Base-by-base conservation (phyloP, 108 stramenopile genomes). In the Cyclostephanos tholiformis region DNA sequence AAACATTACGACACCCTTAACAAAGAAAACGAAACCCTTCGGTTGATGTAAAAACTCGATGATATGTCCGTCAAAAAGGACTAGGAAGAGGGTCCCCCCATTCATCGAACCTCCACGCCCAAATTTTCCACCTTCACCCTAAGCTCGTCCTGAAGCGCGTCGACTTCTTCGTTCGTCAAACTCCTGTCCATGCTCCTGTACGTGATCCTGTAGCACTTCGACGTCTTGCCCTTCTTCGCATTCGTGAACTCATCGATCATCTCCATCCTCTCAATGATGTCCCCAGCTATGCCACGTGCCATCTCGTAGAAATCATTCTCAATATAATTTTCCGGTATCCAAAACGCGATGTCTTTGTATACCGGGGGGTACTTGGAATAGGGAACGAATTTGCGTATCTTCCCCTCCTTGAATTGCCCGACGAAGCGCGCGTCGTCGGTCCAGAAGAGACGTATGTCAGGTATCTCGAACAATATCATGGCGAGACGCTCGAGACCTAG, bases 401-500 rank as follows among this genome's bases (percentile, higher is more conserved):
- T 19, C 14, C 87, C 89, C 74, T 79, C 74, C 36, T 67, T 71
- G 76, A 98, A 98, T 74, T 98, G 98, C 52, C 85, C 66, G 39
- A 83, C 74, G 82, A 98, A 98, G 44, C 98, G 84, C 16, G 65
- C 52, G 76, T 98, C 98, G 13, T 93, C 80, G 22, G 94, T 88
- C 91, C 88, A 92, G 78, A 98, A 98, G 48, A 96, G 76, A 16
- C 98, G 95, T 65, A 98, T 95, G 77, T 98, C 98, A 13, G 91
- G 94, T 79, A 98, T 96, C 20, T 84, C 80, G 75, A 97, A 96
- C 69, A 97, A 80, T n/a, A 97, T 93, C 98, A 98, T 97, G 49
- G 96, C 96, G 69, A 97, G 84, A 23, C 97, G 86, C 13, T 72
- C 71, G 30, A 97, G 78, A n/a, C 98, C 98, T 52, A 98, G 83